Conservation (phyloP, 2,329 filamentous ascomycete species). For the Colletotrichum abscissum region DNA sequence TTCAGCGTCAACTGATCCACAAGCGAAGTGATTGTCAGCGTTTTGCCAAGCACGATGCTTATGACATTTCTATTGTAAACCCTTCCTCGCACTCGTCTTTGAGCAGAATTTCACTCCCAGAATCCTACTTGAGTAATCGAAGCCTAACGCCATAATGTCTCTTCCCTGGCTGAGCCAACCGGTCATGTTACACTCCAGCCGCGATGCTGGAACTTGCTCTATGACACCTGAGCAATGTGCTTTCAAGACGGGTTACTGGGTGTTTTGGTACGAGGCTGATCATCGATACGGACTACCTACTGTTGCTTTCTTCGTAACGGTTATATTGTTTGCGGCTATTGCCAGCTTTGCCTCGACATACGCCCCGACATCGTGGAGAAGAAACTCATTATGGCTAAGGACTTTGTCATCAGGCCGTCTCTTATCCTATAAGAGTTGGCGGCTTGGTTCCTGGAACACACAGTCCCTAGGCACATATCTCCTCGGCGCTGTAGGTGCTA, state of each 20-base stretch:
- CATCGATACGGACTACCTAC: constrained; percentile 63
- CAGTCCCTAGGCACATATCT: constrained; percentile 57
- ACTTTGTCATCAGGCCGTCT: constrained; percentile 26
- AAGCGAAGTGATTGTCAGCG: neutral
- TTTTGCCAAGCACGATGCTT: neutral
- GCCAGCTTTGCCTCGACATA: constrained; percentile 51
- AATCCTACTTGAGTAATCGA: neutral
- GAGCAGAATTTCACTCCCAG: neutral
- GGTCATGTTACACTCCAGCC: constrained; percentile 51
- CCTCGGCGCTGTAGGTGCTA: constrained; percentile 50
- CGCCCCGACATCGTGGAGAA: constrained; percentile 44
- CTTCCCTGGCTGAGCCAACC: constrained; percentile 52
- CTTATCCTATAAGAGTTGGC: constrained; percentile 40
- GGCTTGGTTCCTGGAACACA: constrained; percentile 49
- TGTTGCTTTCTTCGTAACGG: constrained; percentile 61
- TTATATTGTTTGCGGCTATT: constrained; percentile 60
- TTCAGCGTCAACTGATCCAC: neutral
- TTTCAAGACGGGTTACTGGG: constrained; percentile 58
- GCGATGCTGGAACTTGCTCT: constrained; percentile 44
- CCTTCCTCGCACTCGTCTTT: neutral
- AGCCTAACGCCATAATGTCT: constrained; percentile 7
- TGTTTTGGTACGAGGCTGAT: constrained; percentile 55
- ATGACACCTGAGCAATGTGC: constrained; percentile 56
- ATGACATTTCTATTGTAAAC: neutral
- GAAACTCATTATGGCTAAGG: constrained; percentile 10